These are phyloP conservation scores for Lycium barbarum DNA, from an alignment of 257 asterid genomes.

Conservation along the genomic window DNA sequence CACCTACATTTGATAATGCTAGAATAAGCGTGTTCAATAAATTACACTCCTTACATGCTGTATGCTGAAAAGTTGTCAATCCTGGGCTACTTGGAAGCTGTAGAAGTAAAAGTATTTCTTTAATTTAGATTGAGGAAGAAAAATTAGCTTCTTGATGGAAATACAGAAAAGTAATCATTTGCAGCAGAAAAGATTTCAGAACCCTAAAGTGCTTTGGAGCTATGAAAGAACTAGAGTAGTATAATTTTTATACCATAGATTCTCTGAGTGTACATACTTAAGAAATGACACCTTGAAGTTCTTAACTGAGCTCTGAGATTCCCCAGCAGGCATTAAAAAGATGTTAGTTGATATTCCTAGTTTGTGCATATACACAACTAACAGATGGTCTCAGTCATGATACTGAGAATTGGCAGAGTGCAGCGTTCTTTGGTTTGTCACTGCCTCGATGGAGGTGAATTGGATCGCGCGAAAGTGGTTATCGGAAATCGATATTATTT, in stretches of 20 bases:
- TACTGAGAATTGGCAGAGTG: background rate
- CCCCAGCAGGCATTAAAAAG: background rate
- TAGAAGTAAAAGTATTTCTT: background rate
- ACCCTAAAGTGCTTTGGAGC: background rate
- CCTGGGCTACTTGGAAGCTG: background rate
- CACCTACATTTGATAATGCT: background rate
- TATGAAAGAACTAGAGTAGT: background rate
- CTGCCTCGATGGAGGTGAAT: no score
- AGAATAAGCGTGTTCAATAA: background rate
- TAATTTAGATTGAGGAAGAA: background rate
- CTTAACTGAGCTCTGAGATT: background rate
- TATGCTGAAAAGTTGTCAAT: background rate
- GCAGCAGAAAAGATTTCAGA: background rate
- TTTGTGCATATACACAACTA: background rate
- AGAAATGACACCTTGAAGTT: slow-evolving; percentile 4
- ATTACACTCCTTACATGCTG: background rate
- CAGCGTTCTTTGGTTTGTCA: background rate
- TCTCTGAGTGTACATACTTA: background rate
- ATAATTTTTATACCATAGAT: background rate
- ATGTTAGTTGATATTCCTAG: background rate
- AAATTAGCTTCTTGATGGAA: background rate
- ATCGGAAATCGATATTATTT: background rate
- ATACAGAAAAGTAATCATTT: background rate
- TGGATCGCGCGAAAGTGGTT: no score
- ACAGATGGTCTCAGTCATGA: slow-evolving; percentile 9